Evolutionary conservation across 1,284 basidiomycete species (phyloP).

Genomic region (Rhodotorula sp.): DNA sequence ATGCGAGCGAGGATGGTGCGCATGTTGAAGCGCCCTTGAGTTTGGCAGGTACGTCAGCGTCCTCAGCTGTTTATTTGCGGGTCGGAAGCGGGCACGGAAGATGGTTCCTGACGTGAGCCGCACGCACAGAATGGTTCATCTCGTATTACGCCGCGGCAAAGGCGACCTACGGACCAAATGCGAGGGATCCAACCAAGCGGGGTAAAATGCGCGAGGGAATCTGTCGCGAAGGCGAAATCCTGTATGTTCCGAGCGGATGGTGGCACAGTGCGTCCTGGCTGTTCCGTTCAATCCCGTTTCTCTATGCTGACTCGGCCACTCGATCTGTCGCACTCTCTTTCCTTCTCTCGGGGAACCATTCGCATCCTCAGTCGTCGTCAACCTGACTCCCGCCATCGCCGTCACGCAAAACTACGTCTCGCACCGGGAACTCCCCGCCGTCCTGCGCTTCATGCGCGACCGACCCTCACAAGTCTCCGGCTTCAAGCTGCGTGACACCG

Average conservation of each 20-base stretch:
- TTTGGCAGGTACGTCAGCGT: slow-evolving; percentile 42
- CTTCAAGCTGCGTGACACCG: slow-evolving; percentile 44
- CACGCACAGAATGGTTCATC: slow-evolving; percentile 50
- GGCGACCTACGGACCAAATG: slow-evolving; percentile 45
- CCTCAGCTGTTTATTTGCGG: background rate
- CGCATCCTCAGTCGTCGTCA: slow-evolving; percentile 45
- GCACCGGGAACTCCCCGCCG: slow-evolving; percentile 48
- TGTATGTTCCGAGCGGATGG: slow-evolving; percentile 45
- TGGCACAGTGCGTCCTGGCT: slow-evolving; percentile 42
- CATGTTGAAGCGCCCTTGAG: slow-evolving; percentile 50
- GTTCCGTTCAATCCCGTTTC: too few species aligned
- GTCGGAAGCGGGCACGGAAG: too few species aligned
- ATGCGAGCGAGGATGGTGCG: slow-evolving; percentile 48
- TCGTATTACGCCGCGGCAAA: slow-evolving; percentile 49
- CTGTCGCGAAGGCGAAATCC: slow-evolving; percentile 47
- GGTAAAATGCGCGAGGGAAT: slow-evolving; percentile 50
- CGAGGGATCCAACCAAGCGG: slow-evolving; percentile 37
- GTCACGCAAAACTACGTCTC: slow-evolving; percentile 54
- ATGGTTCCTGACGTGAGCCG: background rate
- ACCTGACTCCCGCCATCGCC: slow-evolving; percentile 48
- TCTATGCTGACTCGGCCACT: too few species aligned
- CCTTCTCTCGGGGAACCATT: too few species aligned
- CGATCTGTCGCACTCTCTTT: too few species aligned
- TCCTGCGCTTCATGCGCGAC: slow-evolving; percentile 51
- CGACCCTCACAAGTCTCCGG: slow-evolving; percentile 51